Conservation (phyloP, 805 yeast genomes). For the Lachancea nothofagi region DNA sequence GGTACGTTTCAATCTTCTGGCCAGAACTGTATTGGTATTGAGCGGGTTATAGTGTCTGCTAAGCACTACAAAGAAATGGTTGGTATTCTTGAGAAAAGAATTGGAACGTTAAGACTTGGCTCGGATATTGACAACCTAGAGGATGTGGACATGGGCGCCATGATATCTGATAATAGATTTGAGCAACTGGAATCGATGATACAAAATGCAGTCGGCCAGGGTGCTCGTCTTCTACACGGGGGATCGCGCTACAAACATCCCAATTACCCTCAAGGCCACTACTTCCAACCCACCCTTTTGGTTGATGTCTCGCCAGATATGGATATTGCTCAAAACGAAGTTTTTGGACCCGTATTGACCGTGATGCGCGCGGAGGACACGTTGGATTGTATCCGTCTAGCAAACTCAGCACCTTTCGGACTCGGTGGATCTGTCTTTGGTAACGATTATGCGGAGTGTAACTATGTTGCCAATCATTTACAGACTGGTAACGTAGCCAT, state of each 20-base stretch:
- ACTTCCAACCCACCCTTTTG: conserved; percentile 83
- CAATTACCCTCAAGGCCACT: conserved; percentile 91
- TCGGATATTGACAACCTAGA: conserved; percentile 88
- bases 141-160: conserved; percentile 94
- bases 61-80: conserved; percentile 60
- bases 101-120: conserved; percentile 66
- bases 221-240: conserved; percentile 78
- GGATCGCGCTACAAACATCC: conserved; percentile 82
- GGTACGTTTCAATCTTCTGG: conserved; percentile 98
- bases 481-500: conserved; percentile 91
- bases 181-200: conserved; percentile 60
- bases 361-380: conserved; percentile 65
- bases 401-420: conserved; percentile 84
- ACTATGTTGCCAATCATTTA: conserved; percentile 56
- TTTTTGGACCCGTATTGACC: conserved; percentile 87
- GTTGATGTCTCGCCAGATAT: conserved; percentile 73
- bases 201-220: conserved; percentile 65
- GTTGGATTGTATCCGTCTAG: conserved; percentile 65
- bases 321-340: conserved; percentile 83
- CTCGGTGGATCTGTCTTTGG: conserved; percentile 92
- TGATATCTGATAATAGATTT: conserved; percentile 76
- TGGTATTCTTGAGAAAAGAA: conserved; percentile 48
- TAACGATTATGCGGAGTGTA: conserved; percentile 48
- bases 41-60: conserved; percentile 80
- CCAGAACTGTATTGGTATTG: conserved; percentile 97